Percentiles rank a stretch among this genome's conserved stretches.
phyloP scores from a whole-genome alignment of 2,329 filamentous ascomycete genomes.

The Teratosphaeriaceae sp. region DNA sequence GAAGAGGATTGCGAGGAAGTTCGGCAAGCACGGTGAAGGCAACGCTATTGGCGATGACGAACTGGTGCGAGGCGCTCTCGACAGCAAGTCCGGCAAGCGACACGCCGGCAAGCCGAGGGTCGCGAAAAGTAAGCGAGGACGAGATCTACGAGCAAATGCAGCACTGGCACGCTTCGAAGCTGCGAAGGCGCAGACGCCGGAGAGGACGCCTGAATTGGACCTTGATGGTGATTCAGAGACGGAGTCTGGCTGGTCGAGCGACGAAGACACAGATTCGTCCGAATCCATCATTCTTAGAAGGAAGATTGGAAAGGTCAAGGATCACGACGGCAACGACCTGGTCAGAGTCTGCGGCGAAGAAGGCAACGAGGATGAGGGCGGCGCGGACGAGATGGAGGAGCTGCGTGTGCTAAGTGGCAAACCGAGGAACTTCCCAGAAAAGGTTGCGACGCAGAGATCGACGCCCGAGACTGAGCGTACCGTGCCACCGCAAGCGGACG shows the following conservation, averaged over 20 bases:
- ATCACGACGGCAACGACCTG: conserved; percentile 57
- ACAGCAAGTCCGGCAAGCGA: conserved; percentile 51
- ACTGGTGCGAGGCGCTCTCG: conserved; percentile 56
- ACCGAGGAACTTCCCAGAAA: conserved; percentile 1
- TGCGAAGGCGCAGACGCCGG: conserved; percentile 30
- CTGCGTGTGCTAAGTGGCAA: conserved; percentile 43
- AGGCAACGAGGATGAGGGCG: conserved; percentile 45
- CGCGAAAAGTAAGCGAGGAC: conserved; percentile 64
- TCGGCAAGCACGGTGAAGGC: conserved; percentile 76
- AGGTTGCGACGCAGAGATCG: background rate
- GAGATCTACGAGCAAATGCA: conserved; percentile 70
- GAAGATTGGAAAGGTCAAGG: conserved; percentile 42
- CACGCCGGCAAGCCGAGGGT: conserved; percentile 63
- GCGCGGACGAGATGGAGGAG: conserved; percentile 61
- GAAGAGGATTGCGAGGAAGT: conserved; percentile 66
- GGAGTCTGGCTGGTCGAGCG: conserved; percentile 18
- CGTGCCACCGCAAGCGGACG: conserved; percentile 4
- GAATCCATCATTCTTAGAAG: background rate
- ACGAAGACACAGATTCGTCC: conserved; percentile 36
- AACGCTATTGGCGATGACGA: conserved; percentile 64
- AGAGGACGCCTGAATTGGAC: conserved; percentile 19
- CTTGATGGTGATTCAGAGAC: conserved; percentile 53
- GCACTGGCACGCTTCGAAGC: conserved; percentile 65
- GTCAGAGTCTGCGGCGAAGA: conserved; percentile 71
- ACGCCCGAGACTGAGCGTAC: conserved; percentile 1